These are phyloP conservation scores for Ophiostoma sp. DNA, from an alignment of 2,329 filamentous ascomycete genomes.

Conservation along the genomic window DNA sequence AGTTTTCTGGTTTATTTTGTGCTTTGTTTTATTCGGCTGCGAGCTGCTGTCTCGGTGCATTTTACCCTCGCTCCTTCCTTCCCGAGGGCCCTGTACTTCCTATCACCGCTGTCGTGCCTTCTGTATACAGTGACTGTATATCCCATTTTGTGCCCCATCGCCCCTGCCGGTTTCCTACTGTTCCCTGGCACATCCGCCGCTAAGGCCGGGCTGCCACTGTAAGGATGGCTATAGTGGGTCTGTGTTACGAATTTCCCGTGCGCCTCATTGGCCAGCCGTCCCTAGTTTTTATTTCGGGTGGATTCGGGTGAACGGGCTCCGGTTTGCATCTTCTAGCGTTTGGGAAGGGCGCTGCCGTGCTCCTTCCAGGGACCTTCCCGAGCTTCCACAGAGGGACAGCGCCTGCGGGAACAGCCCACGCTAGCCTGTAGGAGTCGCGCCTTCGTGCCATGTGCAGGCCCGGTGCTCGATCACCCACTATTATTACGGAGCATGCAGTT, in stretches of 20 bases:
- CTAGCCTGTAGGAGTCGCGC: neutral
- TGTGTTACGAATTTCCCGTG: conserved; percentile 11
- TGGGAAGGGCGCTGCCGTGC: neutral
- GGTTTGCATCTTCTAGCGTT: neutral
- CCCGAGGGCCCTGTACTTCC: neutral
- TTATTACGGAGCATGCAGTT: neutral
- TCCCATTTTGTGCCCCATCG: too few species aligned
- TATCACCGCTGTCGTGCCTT: neutral
- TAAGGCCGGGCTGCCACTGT: neutral
- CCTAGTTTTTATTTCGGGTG: conserved; percentile 26
- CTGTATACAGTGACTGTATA: too few species aligned
- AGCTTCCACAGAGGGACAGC: too few species aligned
- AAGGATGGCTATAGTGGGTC: conserved; percentile 5
- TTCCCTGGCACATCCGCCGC: too few species aligned
- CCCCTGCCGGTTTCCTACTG: too few species aligned
- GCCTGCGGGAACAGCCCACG: neutral
- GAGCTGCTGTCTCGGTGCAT: conserved; percentile 2
- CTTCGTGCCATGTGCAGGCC: too few species aligned
- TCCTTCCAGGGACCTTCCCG: neutral
- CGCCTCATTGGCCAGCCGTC: conserved; percentile 11
- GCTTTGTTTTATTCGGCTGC: conserved; percentile 1
- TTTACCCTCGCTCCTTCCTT: neutral
- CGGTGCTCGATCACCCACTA: neutral
- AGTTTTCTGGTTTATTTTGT: neutral
- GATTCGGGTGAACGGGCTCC: conserved; percentile 25